A percentile compares a stretch with the other conserved stretches of the same genome.
Evolutionary conservation across 2,329 filamentous ascomycete genomes (phyloP).

Genomic region (Fusarium beomiforme): DNA sequence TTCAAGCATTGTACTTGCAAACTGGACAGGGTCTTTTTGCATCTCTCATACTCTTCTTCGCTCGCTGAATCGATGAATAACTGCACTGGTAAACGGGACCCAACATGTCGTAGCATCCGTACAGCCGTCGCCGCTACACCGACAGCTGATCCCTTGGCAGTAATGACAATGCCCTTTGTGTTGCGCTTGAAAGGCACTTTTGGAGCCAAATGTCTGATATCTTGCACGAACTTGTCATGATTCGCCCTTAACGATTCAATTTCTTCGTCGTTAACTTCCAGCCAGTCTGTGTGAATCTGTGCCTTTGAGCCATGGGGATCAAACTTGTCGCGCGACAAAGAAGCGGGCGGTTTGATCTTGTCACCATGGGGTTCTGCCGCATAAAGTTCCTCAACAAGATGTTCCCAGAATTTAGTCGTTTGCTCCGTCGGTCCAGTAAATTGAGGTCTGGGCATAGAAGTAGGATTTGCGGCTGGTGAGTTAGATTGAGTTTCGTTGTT

Average conservation of each 20-base stretch:
- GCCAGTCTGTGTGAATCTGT: conserved; percentile 18
- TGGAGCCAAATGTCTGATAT: conserved; percentile 14
- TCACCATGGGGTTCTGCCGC: conserved; percentile 24
- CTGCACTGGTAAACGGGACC: conserved; percentile 29
- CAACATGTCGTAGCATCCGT: conserved; percentile 35
- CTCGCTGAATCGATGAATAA: conserved; percentile 34
- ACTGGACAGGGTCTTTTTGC: conserved; percentile 1
- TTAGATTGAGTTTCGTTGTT: not conserved
- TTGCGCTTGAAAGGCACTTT: conserved; percentile 17
- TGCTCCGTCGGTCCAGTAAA: conserved; percentile 23
- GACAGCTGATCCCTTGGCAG: conserved; percentile 21
- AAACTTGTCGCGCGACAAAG: conserved; percentile 28
- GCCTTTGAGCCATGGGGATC: conserved; percentile 17
- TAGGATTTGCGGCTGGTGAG: not conserved
- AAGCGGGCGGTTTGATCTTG: conserved; percentile 10
- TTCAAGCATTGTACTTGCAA: conserved; percentile 31
- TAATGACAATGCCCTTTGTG: conserved; percentile 36
- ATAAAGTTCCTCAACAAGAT: conserved; percentile 11
- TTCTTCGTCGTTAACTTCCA: conserved; percentile 17
- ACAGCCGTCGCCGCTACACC: conserved; percentile 37
- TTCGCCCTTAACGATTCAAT: conserved; percentile 26
- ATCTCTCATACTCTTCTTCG: conserved; percentile 17
- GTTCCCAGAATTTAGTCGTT: conserved; percentile 29
- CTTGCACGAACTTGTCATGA: conserved; percentile 23
- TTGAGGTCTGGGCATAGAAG: not conserved